Conservation (phyloP, 1,284 basidiomycete genomes). For the Wallemia ichthyophaga region DNA sequence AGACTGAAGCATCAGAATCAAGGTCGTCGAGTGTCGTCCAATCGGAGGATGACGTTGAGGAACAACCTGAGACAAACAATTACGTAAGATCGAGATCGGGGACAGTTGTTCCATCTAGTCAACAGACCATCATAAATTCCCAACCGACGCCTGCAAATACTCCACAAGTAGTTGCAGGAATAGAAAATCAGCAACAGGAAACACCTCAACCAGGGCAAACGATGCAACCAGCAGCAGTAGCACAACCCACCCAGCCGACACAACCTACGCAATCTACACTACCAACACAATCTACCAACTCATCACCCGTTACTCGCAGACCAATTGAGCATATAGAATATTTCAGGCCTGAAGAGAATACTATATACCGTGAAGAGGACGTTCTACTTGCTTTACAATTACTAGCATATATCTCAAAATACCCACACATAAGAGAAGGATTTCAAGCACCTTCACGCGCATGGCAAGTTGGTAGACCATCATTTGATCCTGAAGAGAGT, state of each 20-base stretch:
- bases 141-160: not conserved
- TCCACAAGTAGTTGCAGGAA: not conserved
- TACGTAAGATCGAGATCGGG: not conserved
- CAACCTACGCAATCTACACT: not conserved
- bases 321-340: not conserved
- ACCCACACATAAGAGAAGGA: constrained; percentile 85
- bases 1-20: not conserved
- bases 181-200: not conserved
- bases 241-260: no score
- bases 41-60: not conserved
- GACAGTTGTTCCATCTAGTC: not conserved
- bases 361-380: constrained; percentile 61
- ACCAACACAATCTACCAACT: not conserved
- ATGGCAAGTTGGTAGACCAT: not conserved
- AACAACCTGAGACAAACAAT: not conserved
- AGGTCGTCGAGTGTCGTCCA: not conserved
- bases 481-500: not conserved
- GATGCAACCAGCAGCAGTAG: not conserved
- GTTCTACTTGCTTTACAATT: constrained; percentile 72
- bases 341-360: not conserved
- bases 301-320: not conserved
- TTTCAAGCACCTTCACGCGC: constrained; percentile 40
- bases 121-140: not conserved
- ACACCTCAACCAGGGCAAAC: not conserved
- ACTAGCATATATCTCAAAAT: constrained; percentile 86